Evolutionary conservation across 169 alveolate genomes (phyloP).

Genomic region (Plasmodium fragile): DNA sequence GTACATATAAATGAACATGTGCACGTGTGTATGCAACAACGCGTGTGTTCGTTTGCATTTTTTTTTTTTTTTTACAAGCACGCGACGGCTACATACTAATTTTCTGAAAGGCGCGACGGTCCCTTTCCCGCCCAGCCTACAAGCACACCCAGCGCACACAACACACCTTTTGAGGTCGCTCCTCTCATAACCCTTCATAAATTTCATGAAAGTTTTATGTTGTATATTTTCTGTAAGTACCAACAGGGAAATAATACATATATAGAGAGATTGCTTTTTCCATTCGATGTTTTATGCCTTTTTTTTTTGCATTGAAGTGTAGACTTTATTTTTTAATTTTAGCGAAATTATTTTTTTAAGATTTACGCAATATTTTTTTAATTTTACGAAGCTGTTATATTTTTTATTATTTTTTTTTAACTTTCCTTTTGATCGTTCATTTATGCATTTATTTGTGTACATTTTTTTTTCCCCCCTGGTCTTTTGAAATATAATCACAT

Average conservation of each 20-base stretch:
- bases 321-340: neutral
- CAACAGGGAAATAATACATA: slow-evolving; percentile 1
- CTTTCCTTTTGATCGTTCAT: neutral
- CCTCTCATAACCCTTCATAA: neutral
- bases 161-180: neutral
- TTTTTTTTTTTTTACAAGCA: neutral
- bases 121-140: neutral
- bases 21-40: neutral
- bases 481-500: neutral
- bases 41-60: neutral
- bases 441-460: neutral
- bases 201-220: neutral
- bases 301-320: neutral
- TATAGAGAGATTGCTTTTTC: neutral
- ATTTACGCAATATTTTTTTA: neutral
- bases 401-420: too few species aligned
- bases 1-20: neutral
- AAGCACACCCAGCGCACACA: neutral
- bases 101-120: neutral
- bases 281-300: neutral
- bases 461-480: neutral
- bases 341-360: neutral
- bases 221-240: neutral
- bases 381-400: neutral
- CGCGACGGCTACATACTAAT: neutral